These are phyloP conservation scores for Leishmania arabica DNA, from an alignment of 208 protist species.

Conservation along the genomic window DNA sequence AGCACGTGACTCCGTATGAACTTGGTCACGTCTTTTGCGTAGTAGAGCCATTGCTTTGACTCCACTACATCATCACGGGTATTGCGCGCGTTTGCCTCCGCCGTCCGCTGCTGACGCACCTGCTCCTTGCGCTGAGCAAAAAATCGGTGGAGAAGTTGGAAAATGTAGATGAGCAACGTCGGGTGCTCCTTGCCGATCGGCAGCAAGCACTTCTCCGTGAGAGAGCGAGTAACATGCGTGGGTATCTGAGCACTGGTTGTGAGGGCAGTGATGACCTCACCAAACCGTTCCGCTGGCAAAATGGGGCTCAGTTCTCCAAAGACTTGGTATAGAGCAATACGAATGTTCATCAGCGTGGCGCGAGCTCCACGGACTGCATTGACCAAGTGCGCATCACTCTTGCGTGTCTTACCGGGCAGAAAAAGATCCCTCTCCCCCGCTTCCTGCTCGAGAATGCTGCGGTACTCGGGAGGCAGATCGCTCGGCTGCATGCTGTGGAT, in stretches of 20 bases:
- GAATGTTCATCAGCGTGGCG: constrained; percentile 46
- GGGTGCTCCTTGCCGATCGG: constrained; percentile 46
- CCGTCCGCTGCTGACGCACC: constrained; percentile 8
- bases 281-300: constrained; percentile 46
- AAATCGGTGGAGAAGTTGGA: constrained; percentile 40
- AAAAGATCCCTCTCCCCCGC: constrained; percentile 39
- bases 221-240: constrained; percentile 42
- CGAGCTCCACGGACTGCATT: constrained; percentile 33
- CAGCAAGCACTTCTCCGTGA: constrained; percentile 63
- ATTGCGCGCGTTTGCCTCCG: background rate
- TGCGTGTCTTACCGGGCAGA: constrained; percentile 47
- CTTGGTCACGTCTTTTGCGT: constrained; percentile 60
- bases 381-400: constrained; percentile 26
- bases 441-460: constrained; percentile 45
- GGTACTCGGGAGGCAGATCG: constrained; percentile 47
- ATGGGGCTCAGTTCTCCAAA: constrained; percentile 57
- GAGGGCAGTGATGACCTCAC: constrained; percentile 43
- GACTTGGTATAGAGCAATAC: constrained; percentile 68
- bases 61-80: constrained; percentile 55
- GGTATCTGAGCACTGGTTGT: constrained; percentile 23
- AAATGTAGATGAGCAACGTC: constrained; percentile 38
- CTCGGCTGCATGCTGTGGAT: constrained; percentile 54
- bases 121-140: constrained; percentile 35
- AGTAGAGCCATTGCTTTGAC: constrained; percentile 64
- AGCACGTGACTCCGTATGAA: constrained; percentile 58